Percentiles rank a stretch among this genome's conserved stretches.
Conservation (phyloP, 345 rosid genomes). For the Murraya koenigii region DNA sequence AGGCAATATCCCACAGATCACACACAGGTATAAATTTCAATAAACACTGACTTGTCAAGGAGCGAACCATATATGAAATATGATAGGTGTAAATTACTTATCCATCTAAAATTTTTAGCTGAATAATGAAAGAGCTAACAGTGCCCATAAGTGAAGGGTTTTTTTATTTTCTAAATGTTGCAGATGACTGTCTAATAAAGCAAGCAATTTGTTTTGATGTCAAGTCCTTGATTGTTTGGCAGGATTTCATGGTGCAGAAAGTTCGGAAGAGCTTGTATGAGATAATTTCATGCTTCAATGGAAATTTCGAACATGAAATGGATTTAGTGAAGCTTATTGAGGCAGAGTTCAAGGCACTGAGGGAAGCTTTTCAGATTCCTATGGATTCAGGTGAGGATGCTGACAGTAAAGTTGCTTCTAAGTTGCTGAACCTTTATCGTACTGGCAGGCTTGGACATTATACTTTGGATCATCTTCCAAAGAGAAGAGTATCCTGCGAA, state of each 20-base stretch:
- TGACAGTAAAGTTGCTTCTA: conserved; percentile 42
- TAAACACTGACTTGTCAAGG: not conserved
- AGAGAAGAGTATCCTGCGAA: not conserved
- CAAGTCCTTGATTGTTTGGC: not conserved
- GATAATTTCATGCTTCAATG: conserved; percentile 38
- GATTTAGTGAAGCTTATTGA: conserved; percentile 47
- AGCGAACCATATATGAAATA: not conserved
- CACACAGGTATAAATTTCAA: conserved; percentile 52
- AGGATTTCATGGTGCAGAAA: conserved; percentile 65
- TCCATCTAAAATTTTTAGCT: not conserved
- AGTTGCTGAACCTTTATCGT: conserved; percentile 66
- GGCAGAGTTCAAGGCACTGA: conserved; percentile 39
- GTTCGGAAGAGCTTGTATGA: conserved; percentile 51
- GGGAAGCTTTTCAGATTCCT: conserved; percentile 37
- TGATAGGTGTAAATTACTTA: not conserved
- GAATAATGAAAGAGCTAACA: too few relatives aligned
- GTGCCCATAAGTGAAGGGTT: too few relatives aligned
- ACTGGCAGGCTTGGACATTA: conserved; percentile 86
- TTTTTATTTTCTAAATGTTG: not conserved
- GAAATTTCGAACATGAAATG: conserved; percentile 28
- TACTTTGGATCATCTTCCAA: conserved; percentile 51
- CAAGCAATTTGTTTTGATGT: not conserved
- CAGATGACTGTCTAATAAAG: not conserved
- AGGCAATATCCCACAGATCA: conserved; percentile 63
- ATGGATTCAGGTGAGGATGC: conserved; percentile 36